Base-by-base conservation (phyloP, 176 grass and related monocot species). In the Thalia dealbata region DNA sequence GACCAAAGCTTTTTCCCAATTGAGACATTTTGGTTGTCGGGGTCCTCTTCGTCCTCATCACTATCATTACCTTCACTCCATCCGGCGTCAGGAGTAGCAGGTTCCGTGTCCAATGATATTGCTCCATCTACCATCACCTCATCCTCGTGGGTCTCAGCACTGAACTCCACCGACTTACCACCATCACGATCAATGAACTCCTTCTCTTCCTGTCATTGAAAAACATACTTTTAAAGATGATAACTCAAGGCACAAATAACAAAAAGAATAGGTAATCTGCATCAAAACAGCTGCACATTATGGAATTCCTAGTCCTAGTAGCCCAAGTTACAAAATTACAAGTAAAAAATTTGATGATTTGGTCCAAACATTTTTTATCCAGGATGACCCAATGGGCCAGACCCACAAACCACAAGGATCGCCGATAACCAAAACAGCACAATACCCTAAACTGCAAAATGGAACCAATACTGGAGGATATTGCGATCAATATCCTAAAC, bases 1-100 rank as follows among this genome's bases (percentile, higher is more conserved):
- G 87, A 86, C 95, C 95, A 93, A 44, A 99, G 50, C 35, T 90
- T 88, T 74, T 93, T 99, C 67, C 90, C 73, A 24, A 99, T 88
- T 1, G 95, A 93, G n/a, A 61, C 77, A 52, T 82, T 82, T 51
- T 83, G 82, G 73, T 77, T 74, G 48, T 83, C 83, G 0, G 64
- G 81, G 14, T 92, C 81, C 0, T 91, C 85, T 1, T 79, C 89
- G 0, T 90, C 89, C n/a, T 83, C 90, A 0, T 91, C 89, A 2
- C 81, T 84, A 14, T 80, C 72, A 13, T 84, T 79, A 16, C 32
- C 81, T 11, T 38, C 83, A 21, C 71, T 68, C 1, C 79, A 84
- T 68, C 76, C 86, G 23, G 68, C 82, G 18, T 75, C 83, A 27
- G 90, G 90, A 75, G 95, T 93, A 56, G 67, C 83, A 64, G 81